These are phyloP conservation scores for Tulasnella calospora DNA, from an alignment of 768 basidiomycete genomes.

Conservation along the genomic window DNA sequence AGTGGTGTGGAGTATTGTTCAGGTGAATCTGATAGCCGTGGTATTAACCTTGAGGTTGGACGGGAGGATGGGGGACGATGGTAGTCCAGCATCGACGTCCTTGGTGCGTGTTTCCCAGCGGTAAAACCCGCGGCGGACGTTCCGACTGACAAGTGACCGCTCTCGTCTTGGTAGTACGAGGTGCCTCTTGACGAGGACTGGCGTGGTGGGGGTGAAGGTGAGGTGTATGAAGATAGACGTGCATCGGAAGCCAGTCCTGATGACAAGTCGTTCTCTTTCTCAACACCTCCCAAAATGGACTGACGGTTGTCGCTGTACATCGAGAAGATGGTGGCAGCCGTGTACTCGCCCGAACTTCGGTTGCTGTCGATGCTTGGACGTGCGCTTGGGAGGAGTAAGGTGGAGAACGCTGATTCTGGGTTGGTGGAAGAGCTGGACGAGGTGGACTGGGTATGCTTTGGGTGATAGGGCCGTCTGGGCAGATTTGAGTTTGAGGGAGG, in stretches of 20 bases:
- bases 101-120: background rate
- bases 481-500: background rate
- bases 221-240: slow-evolving; percentile 12
- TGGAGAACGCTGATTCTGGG: slow-evolving; percentile 36
- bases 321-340: slow-evolving; percentile 79
- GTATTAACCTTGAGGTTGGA: background rate
- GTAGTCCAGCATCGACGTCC: background rate
- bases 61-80: background rate
- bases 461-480: background rate
- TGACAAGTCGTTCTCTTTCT: slow-evolving; percentile 30
- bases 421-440: slow-evolving; percentile 31
- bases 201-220: background rate
- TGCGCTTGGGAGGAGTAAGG: slow-evolving; percentile 21
- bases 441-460: slow-evolving; percentile 27
- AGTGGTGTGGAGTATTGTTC: background rate
- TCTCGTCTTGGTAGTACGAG: background rate
- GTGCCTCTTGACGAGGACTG: background rate
- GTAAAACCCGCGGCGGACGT: background rate
- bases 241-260: slow-evolving; percentile 27
- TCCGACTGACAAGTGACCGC: background rate
- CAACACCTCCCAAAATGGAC: slow-evolving; percentile 44
- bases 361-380: slow-evolving; percentile 37
- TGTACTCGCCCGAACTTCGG: slow-evolving; percentile 62
- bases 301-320: slow-evolving; percentile 72
- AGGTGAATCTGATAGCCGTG: background rate